Base-by-base conservation (phyloP, 2,329 filamentous ascomycete species). In the Cladosporium velox region DNA sequence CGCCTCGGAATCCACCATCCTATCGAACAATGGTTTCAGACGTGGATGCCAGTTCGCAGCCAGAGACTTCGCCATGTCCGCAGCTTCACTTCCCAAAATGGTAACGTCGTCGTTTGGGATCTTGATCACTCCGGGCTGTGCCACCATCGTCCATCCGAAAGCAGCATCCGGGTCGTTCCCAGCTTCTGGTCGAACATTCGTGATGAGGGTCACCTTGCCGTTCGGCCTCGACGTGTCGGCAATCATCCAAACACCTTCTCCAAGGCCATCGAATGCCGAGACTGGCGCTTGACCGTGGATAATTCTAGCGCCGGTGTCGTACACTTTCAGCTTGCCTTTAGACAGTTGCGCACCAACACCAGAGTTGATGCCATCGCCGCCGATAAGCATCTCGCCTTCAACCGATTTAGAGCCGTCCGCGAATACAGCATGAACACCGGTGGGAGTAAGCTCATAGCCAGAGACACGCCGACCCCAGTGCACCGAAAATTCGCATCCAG, bases 201-300 rank as follows among this genome's bases (percentile, higher is more conserved):
- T 90, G 58, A 90, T 90, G 66, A 86, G 71, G 65, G 83, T 85
- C 1, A 87, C 76, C 7, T 73, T 74, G 0, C 86, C 86, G 1
- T 79, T 73, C 0, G 81, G 75, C 14, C 81, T 78, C 0, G 80
- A 77, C 2, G 79, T 75, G 70, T 90, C 88, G 0, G 74, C 70
- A 0, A 88, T n/a, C 2, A 82, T 72, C 72, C 85, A 90, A 0
- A 90, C 88, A 1, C 88, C 88, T 74, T 90, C 87, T 1, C 87
- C 87, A 0, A 90, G 78, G 0, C 75, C 81, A 67, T 84, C 85
- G 79, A 89, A 90, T 0, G 87, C 87, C 0, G 83, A 81, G 0
- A 83, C 86, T 0, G 87, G 86, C 8, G 88, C 86, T 72, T 89
- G 86, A 0, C 88, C 88, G 69, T 90, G 88, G 28, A 90, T 89